Base-by-base conservation (phyloP, 345 rosid species). In the Microthlaspi erraticum region DNA sequence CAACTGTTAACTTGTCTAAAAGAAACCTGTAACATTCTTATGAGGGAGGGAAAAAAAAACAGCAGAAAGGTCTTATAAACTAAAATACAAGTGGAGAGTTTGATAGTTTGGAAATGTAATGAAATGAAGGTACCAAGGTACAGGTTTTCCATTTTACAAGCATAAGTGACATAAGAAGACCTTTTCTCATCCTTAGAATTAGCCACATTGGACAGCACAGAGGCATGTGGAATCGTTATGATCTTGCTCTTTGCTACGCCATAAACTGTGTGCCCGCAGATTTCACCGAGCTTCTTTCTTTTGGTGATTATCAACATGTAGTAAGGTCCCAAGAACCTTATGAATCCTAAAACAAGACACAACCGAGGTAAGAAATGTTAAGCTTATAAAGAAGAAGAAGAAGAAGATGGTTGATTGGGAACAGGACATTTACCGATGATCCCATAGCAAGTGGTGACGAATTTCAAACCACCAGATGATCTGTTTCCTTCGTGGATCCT, bases 141-240 rank as follows among this genome's bases (percentile, higher is more conserved):
- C 89, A 86, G 51, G 56, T 41, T 49, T 70, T 79, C 82, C 89
- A 92, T 84, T 82, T 85, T 89, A 91, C 97, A 89, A 78, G 87
- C 85, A 85, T 81, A 85, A 86, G 83, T 75, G 78, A 89, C 93
- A 82, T 86, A 94, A 85, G 85, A 94, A 85, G 87, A 94, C 99
- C 97, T 94, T 85, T 91, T 94, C 84, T 94, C 99, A 70, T 88
- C 82, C 85, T 84, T 89, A 91, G 96, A 85, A 81, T 80, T 77
- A 91, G 87, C 86, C 92, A 86, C 80, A 86, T 81, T 86, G 79
- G 89, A 81, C 63, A 70, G 93, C 80, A 84, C 84, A 73, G 90
- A 65, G 46, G 91, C 78, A 79, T 86, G 74, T 33, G 91, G 92
- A 66, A 94, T 79, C 14, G 83, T 77, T 73, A 94, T 87, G 74